Percentiles rank a stretch among this genome's conserved stretches.
Conservation (phyloP, 1,284 basidiomycete genomes). For the Pseudozyma sp. region DNA sequence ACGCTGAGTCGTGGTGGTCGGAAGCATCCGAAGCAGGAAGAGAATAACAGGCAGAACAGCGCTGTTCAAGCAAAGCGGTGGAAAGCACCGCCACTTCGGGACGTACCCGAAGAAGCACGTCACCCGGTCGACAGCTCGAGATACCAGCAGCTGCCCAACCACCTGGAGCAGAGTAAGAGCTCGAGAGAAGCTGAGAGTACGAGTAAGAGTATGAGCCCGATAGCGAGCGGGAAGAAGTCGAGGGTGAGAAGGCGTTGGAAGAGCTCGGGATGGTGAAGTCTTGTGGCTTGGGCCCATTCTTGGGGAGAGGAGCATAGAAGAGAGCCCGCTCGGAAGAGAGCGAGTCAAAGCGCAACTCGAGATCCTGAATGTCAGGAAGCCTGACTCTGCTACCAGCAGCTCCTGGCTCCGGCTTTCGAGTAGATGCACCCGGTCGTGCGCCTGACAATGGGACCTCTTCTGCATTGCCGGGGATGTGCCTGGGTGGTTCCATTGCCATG, state of each 20-base stretch:
- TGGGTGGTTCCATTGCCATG: neutral
- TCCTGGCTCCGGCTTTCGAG: conserved; percentile 17
- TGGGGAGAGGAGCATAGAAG: conserved; percentile 43
- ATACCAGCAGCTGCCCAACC: conserved; percentile 44
- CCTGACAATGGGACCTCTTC: neutral
- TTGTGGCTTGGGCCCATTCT: conserved; percentile 28
- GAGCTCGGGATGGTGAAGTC: conserved; percentile 35
- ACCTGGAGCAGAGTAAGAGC: conserved; percentile 40
- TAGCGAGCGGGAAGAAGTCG: conserved; percentile 22
- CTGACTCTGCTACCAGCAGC: conserved; percentile 31
- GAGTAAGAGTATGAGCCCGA: conserved; percentile 41
- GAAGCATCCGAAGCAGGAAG: conserved; percentile 10
- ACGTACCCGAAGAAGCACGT: conserved; percentile 35
- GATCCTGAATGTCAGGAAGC: conserved; percentile 40
- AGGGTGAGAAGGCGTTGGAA: conserved; percentile 31
- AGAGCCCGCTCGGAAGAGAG: conserved; percentile 39
- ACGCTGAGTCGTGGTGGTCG: neutral
- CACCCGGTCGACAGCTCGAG: conserved; percentile 39
- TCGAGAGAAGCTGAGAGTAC: conserved; percentile 38
- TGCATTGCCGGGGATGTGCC: neutral
- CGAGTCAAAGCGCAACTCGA: conserved; percentile 38
- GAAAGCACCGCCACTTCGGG: conserved; percentile 41
- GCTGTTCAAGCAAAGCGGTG: conserved; percentile 30
- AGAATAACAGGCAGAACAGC: conserved; percentile 44
- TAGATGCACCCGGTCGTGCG: neutral